Evolutionary conservation across 2,329 filamentous ascomycete species (phyloP).

Genomic region (Pleurostoma richardsiae): DNA sequence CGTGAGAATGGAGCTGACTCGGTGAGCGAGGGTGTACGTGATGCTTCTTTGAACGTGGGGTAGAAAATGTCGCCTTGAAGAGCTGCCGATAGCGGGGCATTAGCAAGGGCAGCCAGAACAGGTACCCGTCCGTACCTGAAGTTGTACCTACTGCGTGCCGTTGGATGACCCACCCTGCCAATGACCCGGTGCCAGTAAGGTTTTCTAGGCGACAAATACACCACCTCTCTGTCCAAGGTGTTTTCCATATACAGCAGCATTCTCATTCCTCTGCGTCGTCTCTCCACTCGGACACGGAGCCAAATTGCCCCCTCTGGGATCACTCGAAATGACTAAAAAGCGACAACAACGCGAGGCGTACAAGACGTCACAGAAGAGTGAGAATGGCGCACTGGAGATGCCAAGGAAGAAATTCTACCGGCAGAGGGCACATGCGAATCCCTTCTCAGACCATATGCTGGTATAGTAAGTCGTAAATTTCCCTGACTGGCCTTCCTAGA

Average conservation of each 20-base stretch:
- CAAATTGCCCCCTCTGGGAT: too few species aligned
- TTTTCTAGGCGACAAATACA: too few species aligned
- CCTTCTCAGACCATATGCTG: constrained; percentile 90
- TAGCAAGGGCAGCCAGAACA: not conserved
- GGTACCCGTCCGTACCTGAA: not conserved
- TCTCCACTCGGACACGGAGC: too few species aligned
- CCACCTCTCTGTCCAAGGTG: too few species aligned
- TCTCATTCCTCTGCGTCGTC: too few species aligned
- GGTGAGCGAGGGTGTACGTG: not conserved
- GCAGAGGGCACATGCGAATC: constrained; percentile 94
- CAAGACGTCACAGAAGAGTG: constrained; percentile 43
- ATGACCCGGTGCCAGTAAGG: too few species aligned
- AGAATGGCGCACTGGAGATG: constrained; percentile 53
- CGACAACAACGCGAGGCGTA: constrained; percentile 63
- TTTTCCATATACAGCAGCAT: too few species aligned
- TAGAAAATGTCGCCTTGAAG: constrained; percentile 15
- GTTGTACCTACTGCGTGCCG: too few species aligned
- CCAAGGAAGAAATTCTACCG: constrained; percentile 96
- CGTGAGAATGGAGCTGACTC: not conserved
- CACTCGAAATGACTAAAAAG: constrained; percentile 29
- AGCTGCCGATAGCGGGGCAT: constrained; percentile 19
- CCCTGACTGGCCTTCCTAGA: not conserved
- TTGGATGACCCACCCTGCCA: too few species aligned
- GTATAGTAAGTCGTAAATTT: constrained; percentile 52
- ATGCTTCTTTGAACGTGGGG: constrained; percentile 10